Conservation (phyloP, 176 grass and related monocot genomes). For the Eleusine indica region DNA sequence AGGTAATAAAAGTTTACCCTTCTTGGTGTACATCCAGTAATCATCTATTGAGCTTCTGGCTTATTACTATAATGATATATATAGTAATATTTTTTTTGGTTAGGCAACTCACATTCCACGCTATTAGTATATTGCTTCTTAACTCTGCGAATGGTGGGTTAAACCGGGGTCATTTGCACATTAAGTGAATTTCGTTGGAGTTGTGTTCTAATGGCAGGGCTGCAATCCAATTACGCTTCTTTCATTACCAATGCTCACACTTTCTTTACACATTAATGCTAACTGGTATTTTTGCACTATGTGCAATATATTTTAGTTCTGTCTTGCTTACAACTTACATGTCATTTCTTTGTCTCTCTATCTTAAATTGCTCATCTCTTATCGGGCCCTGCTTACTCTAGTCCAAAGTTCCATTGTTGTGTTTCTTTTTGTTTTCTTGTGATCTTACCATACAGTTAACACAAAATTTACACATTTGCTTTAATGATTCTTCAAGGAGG, state of each 20-base stretch:
- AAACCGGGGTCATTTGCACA: background rate
- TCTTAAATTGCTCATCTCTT: constrained; percentile 1
- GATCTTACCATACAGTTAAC: constrained; percentile 17
- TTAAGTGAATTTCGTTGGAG: constrained; percentile 18
- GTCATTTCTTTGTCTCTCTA: background rate
- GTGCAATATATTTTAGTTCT: background rate
- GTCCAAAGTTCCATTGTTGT: constrained; percentile 15
- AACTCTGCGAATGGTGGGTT: constrained; percentile 1
- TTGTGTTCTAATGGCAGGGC: background rate
- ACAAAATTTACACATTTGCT: constrained; percentile 22
- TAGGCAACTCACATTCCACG: background rate
- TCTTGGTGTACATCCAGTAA: constrained; percentile 4
- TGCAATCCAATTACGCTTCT: constrained; percentile 7
- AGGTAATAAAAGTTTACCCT: constrained; percentile 64
- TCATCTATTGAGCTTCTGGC: constrained; percentile 2
- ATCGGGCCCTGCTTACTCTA: background rate
- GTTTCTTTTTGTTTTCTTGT: background rate
- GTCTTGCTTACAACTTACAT: background rate
- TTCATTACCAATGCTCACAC: background rate
- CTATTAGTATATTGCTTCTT: background rate
- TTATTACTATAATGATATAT: constrained; percentile 11
- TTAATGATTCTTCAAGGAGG: constrained; percentile 67
- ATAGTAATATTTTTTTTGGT: background rate
- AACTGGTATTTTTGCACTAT: constrained; percentile 1
- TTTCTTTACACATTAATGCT: background rate